A percentile compares a stretch with the other conserved stretches of the same genome.
These are phyloP conservation scores for Ascodesmis nigricans DNA, from an alignment of 495 filamentous ascomycete species.

Conservation along the genomic window DNA sequence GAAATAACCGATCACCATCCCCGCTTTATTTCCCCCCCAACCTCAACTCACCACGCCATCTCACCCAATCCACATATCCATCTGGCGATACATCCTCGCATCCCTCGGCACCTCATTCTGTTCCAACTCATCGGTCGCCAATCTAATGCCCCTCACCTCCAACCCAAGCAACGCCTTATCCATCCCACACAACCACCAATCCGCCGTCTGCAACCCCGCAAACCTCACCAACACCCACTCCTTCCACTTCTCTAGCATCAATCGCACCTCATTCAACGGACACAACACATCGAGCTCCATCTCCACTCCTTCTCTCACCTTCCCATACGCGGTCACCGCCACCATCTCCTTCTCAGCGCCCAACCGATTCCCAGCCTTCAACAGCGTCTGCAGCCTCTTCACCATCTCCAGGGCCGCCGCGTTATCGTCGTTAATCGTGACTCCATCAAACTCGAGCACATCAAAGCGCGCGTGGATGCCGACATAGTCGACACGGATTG, in stretches of 20 bases:
- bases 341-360: conserved; percentile 4
- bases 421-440: conserved; percentile 12
- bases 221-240: conserved; percentile 30
- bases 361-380: conserved; percentile 24
- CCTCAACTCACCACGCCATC: too few species aligned
- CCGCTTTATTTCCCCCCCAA: too few species aligned
- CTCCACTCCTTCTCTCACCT: conserved; percentile 25
- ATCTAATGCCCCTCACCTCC: neutral
- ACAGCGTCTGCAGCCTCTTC: conserved; percentile 18
- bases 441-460: conserved; percentile 24
- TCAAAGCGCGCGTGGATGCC: conserved; percentile 26
- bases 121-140: neutral
- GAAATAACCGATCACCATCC: too few species aligned
- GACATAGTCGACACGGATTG: conserved; percentile 24
- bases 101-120: neutral
- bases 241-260: neutral
- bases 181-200: conserved; percentile 30
- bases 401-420: neutral
- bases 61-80: conserved; percentile 1
- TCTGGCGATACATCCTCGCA: neutral
- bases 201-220: conserved; percentile 24
- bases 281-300: conserved; percentile 21
- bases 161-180: conserved; percentile 7
- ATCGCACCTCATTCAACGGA: neutral
- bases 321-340: conserved; percentile 1